Base-by-base conservation (phyloP, 148 eudicot species). In the Cornus suecica region DNA sequence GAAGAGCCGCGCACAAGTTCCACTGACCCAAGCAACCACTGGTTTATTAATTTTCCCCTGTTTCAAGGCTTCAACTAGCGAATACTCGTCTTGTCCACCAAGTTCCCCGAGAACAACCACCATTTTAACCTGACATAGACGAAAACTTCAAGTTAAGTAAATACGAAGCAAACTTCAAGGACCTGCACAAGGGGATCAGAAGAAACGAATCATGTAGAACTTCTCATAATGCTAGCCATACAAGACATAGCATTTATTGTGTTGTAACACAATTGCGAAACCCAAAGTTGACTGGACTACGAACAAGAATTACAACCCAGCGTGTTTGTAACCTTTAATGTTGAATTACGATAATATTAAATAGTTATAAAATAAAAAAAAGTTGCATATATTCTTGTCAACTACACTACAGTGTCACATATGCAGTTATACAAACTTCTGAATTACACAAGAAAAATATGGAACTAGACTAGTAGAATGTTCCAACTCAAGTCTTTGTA, bases 1-100 rank as follows among this genome's bases (percentile, higher is more conserved):
- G 79, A 94, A 94, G 72, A 94, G 97, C 78, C 83, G 88, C 41
- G 99, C 99, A 81, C 99, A 94, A 71, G 99, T 94, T 80, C 99
- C 99, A 83, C 99, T 94, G 83, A 95, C 99, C 99, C 97, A 95
- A 70, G 97, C 99, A 78, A 91, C 97, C 60, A 95, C 93, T 34
- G 97, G 99, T 71, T 95, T 95, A 64, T 77, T 91, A 67, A 95
- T 92, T 83, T 95, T 95, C 56, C 99, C 97, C 73, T 88, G 94
- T 83, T 92, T 95, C 68, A 95, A 84, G 81, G 99, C 99, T 84
- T 95, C 99, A 75, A 95, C 99, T 62, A 95, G 87, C 75, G 99
- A 95, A 80, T 95, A 95, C 72, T 95, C 99, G 87, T 95, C 99
- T 77, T 97, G 86, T 10, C 99, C 99, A 80, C 99, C 99, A 82